Conservation (phyloP, 148 eudicot species). For the Cornus kousa region DNA sequence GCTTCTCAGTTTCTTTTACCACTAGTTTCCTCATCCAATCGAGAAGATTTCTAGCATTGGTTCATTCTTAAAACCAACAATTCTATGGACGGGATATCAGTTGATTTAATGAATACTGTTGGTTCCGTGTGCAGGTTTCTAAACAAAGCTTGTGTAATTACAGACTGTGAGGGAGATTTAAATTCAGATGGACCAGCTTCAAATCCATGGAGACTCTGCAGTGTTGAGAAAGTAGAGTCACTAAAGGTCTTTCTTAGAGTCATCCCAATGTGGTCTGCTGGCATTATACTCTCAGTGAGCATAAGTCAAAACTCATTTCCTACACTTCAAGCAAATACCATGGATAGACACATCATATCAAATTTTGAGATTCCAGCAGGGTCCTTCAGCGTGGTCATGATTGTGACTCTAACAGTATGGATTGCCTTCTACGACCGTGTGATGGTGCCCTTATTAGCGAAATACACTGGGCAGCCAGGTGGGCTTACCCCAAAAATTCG, state of each 20-base stretch:
- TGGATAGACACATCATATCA: conserved; percentile 17
- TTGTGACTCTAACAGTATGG: conserved; percentile 28
- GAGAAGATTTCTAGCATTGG: not conserved
- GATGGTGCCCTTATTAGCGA: conserved; percentile 26
- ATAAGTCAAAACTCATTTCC: conserved; percentile 14
- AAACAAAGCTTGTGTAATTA: conserved; percentile 14
- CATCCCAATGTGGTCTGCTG: conserved; percentile 14
- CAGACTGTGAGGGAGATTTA: not conserved
- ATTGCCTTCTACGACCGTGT: conserved; percentile 36
- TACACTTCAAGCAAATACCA: conserved; percentile 18
- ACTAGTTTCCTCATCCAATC: too few relatives aligned
- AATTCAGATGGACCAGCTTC: conserved; percentile 8
- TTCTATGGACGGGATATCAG: not conserved
- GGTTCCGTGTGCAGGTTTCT: conserved; percentile 8
- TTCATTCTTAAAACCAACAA: not conserved
- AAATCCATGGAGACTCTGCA: conserved; percentile 8
- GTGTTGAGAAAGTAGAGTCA: conserved; percentile 11
- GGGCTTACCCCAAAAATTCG: conserved; percentile 15
- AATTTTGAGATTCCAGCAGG: conserved; percentile 31
- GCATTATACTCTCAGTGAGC: conserved; percentile 1
- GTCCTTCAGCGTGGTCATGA: conserved; percentile 18
- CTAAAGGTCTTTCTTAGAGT: conserved; percentile 12
- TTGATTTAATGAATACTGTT: not conserved
- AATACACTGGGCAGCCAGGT: not conserved
- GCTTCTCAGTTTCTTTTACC: too few relatives aligned